Base-by-base conservation (phyloP, 176 grass and related monocot genomes). In the Pontederia crassipes region DNA sequence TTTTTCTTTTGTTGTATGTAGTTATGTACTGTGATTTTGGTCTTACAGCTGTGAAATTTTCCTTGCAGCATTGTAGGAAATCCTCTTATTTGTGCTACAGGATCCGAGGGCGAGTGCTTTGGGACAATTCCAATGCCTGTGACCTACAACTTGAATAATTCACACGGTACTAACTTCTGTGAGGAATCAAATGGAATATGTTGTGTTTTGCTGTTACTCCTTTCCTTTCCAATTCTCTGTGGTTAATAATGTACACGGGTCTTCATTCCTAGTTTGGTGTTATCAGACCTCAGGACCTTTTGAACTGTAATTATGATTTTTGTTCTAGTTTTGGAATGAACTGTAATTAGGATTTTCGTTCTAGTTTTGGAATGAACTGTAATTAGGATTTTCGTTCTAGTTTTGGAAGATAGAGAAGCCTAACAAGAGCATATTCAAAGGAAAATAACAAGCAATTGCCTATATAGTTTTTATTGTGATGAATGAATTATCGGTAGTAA, bases 1-100 rank as follows among this genome's bases (percentile, higher is more conserved):
- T 52, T 62, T 4, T 59, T 67, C 1, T 48, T 86, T 20, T 62
- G 0, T 57, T 24, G 32, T 13, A 28, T 35, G 18, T 35, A 45
- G 49, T 48, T 13, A 28, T 35, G 18, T 35, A 45, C 55, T 48
- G 64, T 28, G 35, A 32, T n/a, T 16, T 5, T 46, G 32, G 32
- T 3, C 12, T 20, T 70, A 64, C 17, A 12, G 46, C 59, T 28
- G 69, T 2, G 13, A 75, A 9, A 49, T 78, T 66, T 65, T 28
- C 78, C 59, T 48, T 81, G 68, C 87, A 97, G 93, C 80, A 81
- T 97, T 73, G 93, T 97, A 57, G 93, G 93, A 35, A 97, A 97
- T 76, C 93, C 94, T 58, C 82, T 98, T 54, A 88, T 98, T 45
- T 98, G 94, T 11, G 69, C 69, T 12, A 64, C 85, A 14, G 78